These are phyloP conservation scores for Saturnispora quitensis DNA, from an alignment of 805 yeast genomes.

Conservation along the genomic window DNA sequence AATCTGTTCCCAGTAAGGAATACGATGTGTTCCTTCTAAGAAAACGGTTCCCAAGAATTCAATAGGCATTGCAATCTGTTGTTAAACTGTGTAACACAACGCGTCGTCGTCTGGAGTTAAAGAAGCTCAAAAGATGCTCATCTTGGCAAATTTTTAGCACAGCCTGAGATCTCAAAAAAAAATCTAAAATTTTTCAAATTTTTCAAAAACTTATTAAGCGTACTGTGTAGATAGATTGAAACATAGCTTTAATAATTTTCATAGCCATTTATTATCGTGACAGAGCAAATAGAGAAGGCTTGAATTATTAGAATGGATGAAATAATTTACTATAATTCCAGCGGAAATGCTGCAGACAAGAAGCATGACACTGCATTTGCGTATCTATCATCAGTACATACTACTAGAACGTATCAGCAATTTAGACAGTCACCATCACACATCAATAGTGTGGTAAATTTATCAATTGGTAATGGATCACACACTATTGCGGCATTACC, in stretches of 20 bases:
- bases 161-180: background rate
- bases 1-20: conserved; percentile 67
- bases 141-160: background rate
- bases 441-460: conserved; percentile 36
- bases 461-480: conserved; percentile 39
- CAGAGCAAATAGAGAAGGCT: no score
- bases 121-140: background rate
- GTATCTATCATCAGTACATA: conserved; percentile 36
- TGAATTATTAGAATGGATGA: conserved; percentile 35
- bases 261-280: no score
- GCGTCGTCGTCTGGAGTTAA: background rate
- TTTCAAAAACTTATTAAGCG: background rate
- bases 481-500: conserved; percentile 55
- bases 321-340: conserved; percentile 37
- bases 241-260: no score
- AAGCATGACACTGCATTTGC: conserved; percentile 27
- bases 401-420: conserved; percentile 38
- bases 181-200: background rate
- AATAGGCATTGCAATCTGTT: conserved; percentile 50
- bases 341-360: conserved; percentile 36
- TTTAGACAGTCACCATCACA: conserved; percentile 46
- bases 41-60: conserved; percentile 65
- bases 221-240: background rate
- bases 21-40: conserved; percentile 60
- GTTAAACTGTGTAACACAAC: conserved; percentile 19